These are phyloP conservation scores for Euphorbia tirucalli DNA, from an alignment of 345 rosid genomes.

Conservation along the genomic window DNA sequence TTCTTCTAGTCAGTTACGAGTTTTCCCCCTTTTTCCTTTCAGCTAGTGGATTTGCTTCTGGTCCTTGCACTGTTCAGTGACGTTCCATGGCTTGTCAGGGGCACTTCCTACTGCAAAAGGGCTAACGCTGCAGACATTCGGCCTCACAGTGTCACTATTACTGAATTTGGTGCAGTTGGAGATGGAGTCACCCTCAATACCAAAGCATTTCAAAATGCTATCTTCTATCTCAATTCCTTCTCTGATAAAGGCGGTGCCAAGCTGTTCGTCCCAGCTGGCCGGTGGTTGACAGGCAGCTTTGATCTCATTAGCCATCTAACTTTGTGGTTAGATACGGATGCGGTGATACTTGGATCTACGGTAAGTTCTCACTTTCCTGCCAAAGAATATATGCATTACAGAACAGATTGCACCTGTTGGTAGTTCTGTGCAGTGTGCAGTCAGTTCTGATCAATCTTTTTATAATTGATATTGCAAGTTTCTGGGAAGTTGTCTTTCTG, in stretches of 20 bases:
- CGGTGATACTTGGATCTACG: constrained; percentile 87
- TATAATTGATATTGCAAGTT: too few species aligned
- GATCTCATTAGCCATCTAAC: constrained; percentile 95
- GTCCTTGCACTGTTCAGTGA: constrained; percentile 48
- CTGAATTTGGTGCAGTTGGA: constrained; percentile 99
- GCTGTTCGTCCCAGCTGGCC: constrained; percentile 92
- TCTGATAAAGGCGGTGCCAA: constrained; percentile 98
- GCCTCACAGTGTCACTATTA: constrained; percentile 92
- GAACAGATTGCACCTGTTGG: background rate
- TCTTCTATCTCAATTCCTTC: constrained; percentile 94
- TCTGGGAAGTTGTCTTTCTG: too few species aligned
- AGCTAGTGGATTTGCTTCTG: constrained; percentile 75
- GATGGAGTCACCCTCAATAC: constrained; percentile 95
- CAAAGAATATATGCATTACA: background rate
- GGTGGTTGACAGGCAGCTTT: constrained; percentile 98
- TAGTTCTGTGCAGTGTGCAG: too few species aligned
- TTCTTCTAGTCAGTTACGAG: constrained; percentile 15
- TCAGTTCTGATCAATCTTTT: too few species aligned
- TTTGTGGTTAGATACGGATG: constrained; percentile 82
- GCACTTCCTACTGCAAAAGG: constrained; percentile 53
- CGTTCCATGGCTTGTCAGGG: constrained; percentile 47
- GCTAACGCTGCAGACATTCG: constrained; percentile 43
- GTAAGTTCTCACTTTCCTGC: constrained; percentile 39
- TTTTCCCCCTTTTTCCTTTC: constrained; percentile 32
- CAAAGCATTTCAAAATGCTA: constrained; percentile 96